Evolutionary conservation across 495 filamentous ascomycete species (phyloP), one percentile per base, ranked within the genome.

Genomic region (Penicillium ochrochloron): DNA sequence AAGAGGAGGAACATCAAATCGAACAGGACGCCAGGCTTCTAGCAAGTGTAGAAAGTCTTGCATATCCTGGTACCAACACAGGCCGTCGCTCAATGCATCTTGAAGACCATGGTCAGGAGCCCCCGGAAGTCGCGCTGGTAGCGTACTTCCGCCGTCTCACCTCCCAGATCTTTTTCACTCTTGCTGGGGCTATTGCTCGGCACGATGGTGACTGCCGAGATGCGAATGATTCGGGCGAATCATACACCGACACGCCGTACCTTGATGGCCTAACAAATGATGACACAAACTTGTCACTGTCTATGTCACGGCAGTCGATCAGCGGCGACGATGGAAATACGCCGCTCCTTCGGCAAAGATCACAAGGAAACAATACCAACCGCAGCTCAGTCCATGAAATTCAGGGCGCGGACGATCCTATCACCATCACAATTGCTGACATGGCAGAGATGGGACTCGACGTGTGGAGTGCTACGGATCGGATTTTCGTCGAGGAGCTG

Each of bases 131-230:
- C 68, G 88, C 91, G 4, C 80, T 97, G 29, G 90, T 97, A 48
- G 90, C 91, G 0, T 97, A 95, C 74, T 99, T 99, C 80, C 95
- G 96, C 73, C 86, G 92, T 5, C 76, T 95, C 33, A 97, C 94
- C 1, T 84, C 86, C 0, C 80, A 87, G 54, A 82, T 96, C 34
- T 76, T 99, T 50, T 80, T 82, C 1, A 87, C 86, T 2, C 73
- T 97, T 14, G 85, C 89, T 0, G 88, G 79, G 15, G 77, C 76
- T 15, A 72, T 83, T 58, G 74, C 75, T 4, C 76, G 77, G 11
- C 72, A 91, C 52, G 83, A 92, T 14, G 81, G 91, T 39, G 76
- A 81, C 56, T 77, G 80, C 33, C 72, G 74, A 1, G 58, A 54
- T 35, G 66, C 64, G 8, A 61, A 72, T 31, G 56, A 63, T 11